Percentiles rank a stretch among this genome's conserved stretches.
Conservation (phyloP, 495 filamentous ascomycete genomes). For the Neurospora sp. region DNA sequence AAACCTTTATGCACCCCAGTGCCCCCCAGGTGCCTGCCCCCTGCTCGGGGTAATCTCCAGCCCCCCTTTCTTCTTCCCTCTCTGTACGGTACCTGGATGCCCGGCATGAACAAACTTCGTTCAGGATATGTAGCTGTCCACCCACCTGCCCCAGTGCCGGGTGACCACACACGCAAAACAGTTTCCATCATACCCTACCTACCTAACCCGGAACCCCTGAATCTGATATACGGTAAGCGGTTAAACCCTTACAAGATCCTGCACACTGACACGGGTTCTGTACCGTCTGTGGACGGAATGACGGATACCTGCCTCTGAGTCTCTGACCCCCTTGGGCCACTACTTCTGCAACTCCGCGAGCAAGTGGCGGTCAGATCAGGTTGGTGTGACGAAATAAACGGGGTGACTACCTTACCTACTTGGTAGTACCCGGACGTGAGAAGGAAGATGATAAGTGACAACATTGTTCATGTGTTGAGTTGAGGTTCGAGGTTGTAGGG, state of each 20-base stretch:
- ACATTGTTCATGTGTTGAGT: not conserved
- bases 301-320: not conserved
- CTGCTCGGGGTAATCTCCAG: not conserved
- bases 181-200: not conserved
- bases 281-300: not conserved
- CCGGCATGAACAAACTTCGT: not conserved
- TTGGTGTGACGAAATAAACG: not conserved
- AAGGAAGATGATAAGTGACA: not conserved
- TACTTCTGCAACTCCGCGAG: not conserved
- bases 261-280: not conserved
- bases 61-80: not conserved
- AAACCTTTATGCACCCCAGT: not conserved
- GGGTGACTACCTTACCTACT: not conserved
- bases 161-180: not conserved
- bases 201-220: not conserved
- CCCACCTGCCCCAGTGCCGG: not conserved
- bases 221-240: not conserved
- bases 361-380: not conserved
- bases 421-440: not conserved
- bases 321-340: not conserved
- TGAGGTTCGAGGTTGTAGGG: not conserved
- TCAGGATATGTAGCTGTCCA: not conserved
- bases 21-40: not conserved
- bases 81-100: not conserved
- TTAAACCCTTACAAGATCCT: not conserved